A percentile compares a stretch with the other conserved stretches of the same genome.
Conservation (phyloP, 108 stramenopile genomes). For the Nitzschia putrida region DNA sequence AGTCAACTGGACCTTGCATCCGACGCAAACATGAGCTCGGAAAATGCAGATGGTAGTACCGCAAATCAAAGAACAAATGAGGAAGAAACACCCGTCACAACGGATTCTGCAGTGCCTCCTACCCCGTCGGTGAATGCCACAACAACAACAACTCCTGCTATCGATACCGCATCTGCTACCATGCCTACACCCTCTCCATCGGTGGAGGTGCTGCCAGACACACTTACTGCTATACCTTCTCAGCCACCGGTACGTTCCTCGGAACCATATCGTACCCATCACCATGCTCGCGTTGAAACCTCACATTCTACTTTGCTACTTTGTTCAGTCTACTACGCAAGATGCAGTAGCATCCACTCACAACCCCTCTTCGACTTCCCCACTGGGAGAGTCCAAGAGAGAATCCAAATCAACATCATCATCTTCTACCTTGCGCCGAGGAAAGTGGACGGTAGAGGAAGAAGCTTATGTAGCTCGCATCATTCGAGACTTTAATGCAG, state of each 20-base stretch:
- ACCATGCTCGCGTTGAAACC: too few relatives aligned
- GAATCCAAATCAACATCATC: constrained; percentile 8
- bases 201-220: neutral
- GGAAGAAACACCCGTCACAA: too few relatives aligned
- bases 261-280: neutral
- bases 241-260: neutral
- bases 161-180: too few relatives aligned
- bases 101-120: too few relatives aligned
- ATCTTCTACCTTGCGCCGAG: constrained; percentile 63
- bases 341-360: neutral
- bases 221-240: neutral
- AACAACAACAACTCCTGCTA: too few relatives aligned
- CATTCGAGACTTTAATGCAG: constrained; percentile 93
- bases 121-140: too few relatives aligned
- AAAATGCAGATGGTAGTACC: too few relatives aligned
- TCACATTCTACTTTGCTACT: too few relatives aligned
- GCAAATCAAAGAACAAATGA: too few relatives aligned
- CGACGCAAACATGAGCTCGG: too few relatives aligned
- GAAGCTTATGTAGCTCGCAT: constrained; percentile 91
- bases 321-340: neutral
- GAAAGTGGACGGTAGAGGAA: constrained; percentile 95
- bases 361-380: constrained; percentile 1
- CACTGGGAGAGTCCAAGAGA: neutral
- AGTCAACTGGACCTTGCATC: too few relatives aligned
- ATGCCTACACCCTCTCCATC: too few relatives aligned